Evolutionary conservation across 2,329 filamentous ascomycete species (phyloP), one percentile per base, ranked within the genome.

Genomic region (Ophiocordyceps sinensis): DNA sequence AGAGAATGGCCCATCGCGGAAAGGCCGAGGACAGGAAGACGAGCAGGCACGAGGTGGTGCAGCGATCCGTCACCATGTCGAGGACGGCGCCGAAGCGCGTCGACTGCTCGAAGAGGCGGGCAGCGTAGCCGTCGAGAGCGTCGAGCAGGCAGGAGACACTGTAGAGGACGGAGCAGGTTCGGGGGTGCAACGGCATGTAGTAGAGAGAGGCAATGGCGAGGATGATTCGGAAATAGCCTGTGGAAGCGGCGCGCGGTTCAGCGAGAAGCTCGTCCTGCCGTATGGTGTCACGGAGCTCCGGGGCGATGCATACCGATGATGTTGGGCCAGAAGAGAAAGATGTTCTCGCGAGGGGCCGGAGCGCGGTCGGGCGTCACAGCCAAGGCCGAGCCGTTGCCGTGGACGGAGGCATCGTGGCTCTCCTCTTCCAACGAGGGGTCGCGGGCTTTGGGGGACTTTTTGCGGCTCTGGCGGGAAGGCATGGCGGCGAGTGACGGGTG

Each of bases 181-280:
- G 82, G n/a, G 89, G 89, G 62, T 98, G 91, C 41, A 96, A 77
- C 40, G 91, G 89, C 91, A 98, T 98, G 70, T 95, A 98, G 69
- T 96, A 94, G 50, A 98, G 79, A 26, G 91, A 95, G 38, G 84
- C 85, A 54, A 95, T 68, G 52, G 88, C 87, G 50, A 89, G 75
- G 48, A 89, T 66, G 55, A 91, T 82, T 53, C 85, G 79, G 43
- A 66, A 71, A 62, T 89, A 89, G 50, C 84, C 84, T 87, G 48
- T 2, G 4, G 31, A 30, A 28, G 21, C 4, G 12, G 31, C 15
- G 38, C 21, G 19, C 36, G 37, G 39, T 47, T n/a, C 17, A 49
- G 53, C 42, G 49, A 45, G 30, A 28, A 40, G 23, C 19, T 2
- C 7, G 30, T 28, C 29, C 30, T 37, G 41, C 37, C 35, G 40